Conservation (phyloP, 306 rosid species). For the Sesbania bispinosa region DNA sequence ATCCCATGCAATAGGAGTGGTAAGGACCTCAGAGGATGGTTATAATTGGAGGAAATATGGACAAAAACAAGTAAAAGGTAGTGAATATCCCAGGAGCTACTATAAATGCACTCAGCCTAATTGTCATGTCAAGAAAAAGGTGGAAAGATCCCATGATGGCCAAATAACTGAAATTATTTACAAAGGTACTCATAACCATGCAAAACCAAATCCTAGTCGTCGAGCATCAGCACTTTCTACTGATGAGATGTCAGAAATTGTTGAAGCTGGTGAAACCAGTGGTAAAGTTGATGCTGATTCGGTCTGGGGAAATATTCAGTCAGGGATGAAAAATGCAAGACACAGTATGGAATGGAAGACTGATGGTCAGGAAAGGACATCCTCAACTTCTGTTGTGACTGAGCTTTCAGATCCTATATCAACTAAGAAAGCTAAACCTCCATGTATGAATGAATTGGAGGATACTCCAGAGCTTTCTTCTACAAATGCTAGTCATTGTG, state of each 20-base stretch:
- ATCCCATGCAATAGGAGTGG: constrained; percentile 36
- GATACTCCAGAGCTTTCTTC: constrained; percentile 74
- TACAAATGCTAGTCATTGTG: constrained; percentile 51
- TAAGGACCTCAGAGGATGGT: constrained; percentile 71
- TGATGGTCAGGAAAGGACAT: constrained; percentile 61
- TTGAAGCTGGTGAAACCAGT: constrained; percentile 45
- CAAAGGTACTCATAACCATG: constrained; percentile 80
- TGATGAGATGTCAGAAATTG: constrained; percentile 51
- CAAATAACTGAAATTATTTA: constrained; percentile 87
- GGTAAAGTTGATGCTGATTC: constrained; percentile 47
- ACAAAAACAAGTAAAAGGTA: constrained; percentile 91
- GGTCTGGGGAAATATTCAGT: constrained; percentile 49
- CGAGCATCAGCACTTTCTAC: constrained; percentile 42
- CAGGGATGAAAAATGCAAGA: constrained; percentile 39
- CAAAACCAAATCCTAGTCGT: constrained; percentile 55
- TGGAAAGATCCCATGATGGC: constrained; percentile 87
- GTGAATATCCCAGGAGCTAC: constrained; percentile 93
- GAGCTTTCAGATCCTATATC: constrained; percentile 59
- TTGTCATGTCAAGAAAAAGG: constrained; percentile 90
- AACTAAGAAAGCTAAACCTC: constrained; percentile 41
- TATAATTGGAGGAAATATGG: constrained; percentile 97
- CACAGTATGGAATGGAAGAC: constrained; percentile 43
- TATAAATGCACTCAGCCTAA: constrained; percentile 76
- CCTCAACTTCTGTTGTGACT: constrained; percentile 54
- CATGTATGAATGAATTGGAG: constrained; percentile 41